Conservation (phyloP, 495 filamentous ascomycete genomes). For the Neohortaea acidophila region DNA sequence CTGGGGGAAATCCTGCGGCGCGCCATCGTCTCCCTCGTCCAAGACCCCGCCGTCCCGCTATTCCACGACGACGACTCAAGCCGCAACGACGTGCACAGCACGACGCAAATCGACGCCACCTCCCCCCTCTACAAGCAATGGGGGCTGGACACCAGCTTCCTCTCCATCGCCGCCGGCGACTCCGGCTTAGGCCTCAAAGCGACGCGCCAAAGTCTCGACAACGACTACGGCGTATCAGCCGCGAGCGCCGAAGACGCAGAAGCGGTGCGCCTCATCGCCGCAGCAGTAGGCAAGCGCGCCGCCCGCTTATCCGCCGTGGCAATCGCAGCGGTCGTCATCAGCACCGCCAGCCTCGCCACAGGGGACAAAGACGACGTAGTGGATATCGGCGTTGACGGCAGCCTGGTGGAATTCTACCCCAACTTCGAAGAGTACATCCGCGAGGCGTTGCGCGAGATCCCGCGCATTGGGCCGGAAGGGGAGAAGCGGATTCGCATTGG, state of each 20-base stretch:
- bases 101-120: conserved; percentile 46
- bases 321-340: conserved; percentile 63
- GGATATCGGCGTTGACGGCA: conserved; percentile 84
- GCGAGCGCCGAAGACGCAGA: conserved; percentile 62
- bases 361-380: conserved; percentile 42
- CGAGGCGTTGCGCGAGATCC: conserved; percentile 54
- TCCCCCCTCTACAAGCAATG: conserved; percentile 63
- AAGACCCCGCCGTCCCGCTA: conserved; percentile 43
- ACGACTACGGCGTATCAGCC: conserved; percentile 53
- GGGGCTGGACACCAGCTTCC: conserved; percentile 77
- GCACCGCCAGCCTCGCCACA: conserved; percentile 46
- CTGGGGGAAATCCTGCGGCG: conserved; percentile 83
- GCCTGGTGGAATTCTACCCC: conserved; percentile 82
- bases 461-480: conserved; percentile 53
- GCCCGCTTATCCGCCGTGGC: conserved; percentile 81
- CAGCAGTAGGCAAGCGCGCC: conserved; percentile 73
- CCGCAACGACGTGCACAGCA: conserved; percentile 48
- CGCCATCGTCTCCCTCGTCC: conserved; percentile 45
- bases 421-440: conserved; percentile 66
- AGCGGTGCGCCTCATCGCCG: conserved; percentile 63
- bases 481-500: conserved; percentile 75
- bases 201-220: conserved; percentile 61
- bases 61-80: conserved; percentile 55
- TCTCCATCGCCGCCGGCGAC: conserved; percentile 70
- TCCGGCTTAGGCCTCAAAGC: conserved; percentile 43